Evolutionary conservation across 495 filamentous ascomycete genomes (phyloP), one percentile per base, ranked within the genome.

Genomic region (Penicillium verhagenii): DNA sequence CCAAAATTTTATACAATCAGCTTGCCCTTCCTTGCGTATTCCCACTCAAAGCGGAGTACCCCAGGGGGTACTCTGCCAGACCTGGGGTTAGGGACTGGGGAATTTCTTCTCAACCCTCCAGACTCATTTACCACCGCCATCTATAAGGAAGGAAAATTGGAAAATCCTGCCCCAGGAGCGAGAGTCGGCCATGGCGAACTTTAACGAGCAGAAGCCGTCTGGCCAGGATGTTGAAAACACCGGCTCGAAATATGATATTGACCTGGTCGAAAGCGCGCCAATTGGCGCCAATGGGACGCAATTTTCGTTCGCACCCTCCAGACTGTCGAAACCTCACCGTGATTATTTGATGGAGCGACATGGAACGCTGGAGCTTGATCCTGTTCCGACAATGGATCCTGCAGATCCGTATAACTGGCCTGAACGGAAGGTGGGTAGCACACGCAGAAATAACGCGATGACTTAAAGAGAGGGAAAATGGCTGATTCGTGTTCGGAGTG

Each of bases 401-500:
- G 76, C 72, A 11, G 81, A 83, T 55, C 81, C 81, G 29, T 79
- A 76, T 54, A 82, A 84, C 56, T 83, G 81, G 81, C 72, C 78
- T n/a, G 60, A 63, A 38, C 81, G 79, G 79, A 82, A 82, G 73
- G 79, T 81, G n/a, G n/a, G n/a, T 53, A 57, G 63, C 57, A 18
- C 28, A 18, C 10, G 8, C 18, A 18, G 25, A 37, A 14, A 6
- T 24, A 24, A 14, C 7, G 6, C 1, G 19, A 18, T 24, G n/a
- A n/a, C 13, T 28, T 35, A 31, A 21, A 50, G 42, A 21, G n/a
- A n/a, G n/a, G n/a, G n/a, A 21, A 20, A 50, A 53, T 26, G 4
- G 52, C 51, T 59, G 47, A 61, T 50, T 5, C 28, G 20, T 10
- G 11, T 18, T 2, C 5, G 29, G 13, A 7, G 4, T 35, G 26